These are phyloP conservation scores for Orbilia ellipsospora DNA, from an alignment of 2,329 filamentous ascomycete genomes.

Conservation along the genomic window DNA sequence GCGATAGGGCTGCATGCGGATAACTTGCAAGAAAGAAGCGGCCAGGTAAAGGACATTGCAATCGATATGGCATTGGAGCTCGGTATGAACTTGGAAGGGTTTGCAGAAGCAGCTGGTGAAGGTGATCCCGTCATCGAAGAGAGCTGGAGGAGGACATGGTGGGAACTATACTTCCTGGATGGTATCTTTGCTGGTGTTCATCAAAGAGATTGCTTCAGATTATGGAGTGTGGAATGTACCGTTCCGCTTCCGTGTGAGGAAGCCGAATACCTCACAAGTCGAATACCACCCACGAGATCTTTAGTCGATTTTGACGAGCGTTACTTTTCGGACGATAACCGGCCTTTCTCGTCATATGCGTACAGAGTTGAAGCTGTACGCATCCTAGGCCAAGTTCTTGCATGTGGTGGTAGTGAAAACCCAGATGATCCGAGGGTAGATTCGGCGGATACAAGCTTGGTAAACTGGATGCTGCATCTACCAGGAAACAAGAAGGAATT, in stretches of 20 bases:
- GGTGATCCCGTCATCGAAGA: constrained; percentile 79
- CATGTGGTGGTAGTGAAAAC: constrained; percentile 62
- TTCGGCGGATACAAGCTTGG: constrained; percentile 69
- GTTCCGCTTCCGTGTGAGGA: constrained; percentile 86
- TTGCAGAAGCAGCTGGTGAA: constrained; percentile 72
- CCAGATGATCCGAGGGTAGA: constrained; percentile 69
- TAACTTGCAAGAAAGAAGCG: constrained; percentile 76
- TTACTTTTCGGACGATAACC: constrained; percentile 77
- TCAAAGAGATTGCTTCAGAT: constrained; percentile 75
- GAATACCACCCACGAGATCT: constrained; percentile 70
- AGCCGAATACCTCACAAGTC: constrained; percentile 72
- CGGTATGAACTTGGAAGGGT: constrained; percentile 77
- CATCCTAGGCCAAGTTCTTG: constrained; percentile 80
- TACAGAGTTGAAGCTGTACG: constrained; percentile 85
- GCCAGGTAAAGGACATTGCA: constrained; percentile 74
- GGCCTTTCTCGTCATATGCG: constrained; percentile 82
- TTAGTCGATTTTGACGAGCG: constrained; percentile 81
- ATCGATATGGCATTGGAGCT: constrained; percentile 79
- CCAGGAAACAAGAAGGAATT: constrained; percentile 77
- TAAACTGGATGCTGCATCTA: constrained; percentile 83
- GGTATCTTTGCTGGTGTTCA: constrained; percentile 86
- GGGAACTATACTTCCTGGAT: constrained; percentile 84
- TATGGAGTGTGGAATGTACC: constrained; percentile 74
- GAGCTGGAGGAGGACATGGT: constrained; percentile 89
- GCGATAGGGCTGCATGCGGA: constrained; percentile 81